Evolutionary conservation across 1,139 yeast genomes (phyloP).

Genomic region (Magnusiomyces sp.): DNA sequence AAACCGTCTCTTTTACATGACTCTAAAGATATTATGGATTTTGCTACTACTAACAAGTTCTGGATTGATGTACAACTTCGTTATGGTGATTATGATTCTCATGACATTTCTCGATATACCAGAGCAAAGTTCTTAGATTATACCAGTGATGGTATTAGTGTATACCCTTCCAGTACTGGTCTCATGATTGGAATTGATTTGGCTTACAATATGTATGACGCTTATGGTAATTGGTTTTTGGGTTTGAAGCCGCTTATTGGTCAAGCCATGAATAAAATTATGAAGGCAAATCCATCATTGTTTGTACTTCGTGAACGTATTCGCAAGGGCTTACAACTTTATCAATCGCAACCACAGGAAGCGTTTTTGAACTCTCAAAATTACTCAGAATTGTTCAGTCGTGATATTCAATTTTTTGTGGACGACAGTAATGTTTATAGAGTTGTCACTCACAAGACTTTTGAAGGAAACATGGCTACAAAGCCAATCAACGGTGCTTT

Average conservation of each 20-base stretch:
- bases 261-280: conserved; percentile 86
- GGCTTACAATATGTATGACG: conserved; percentile 93
- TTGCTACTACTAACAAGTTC: conserved; percentile 55
- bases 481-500: conserved; percentile 92
- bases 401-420: conserved; percentile 72
- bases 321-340: conserved; percentile 85
- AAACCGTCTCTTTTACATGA: conserved; percentile 67
- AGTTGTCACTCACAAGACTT: conserved; percentile 86
- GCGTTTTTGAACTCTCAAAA: conserved; percentile 83
- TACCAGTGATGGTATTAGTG: conserved; percentile 75
- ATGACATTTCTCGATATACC: conserved; percentile 89
- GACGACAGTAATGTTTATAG: conserved; percentile 93
- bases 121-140: conserved; percentile 90
- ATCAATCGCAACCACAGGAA: conserved; percentile 90
- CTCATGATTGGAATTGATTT: conserved; percentile 83
- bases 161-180: conserved; percentile 93
- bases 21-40: conserved; percentile 32
- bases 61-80: conserved; percentile 96
- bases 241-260: conserved; percentile 86
- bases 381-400: conserved; percentile 81
- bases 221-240: conserved; percentile 96
- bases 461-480: conserved; percentile 87
- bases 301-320: conserved; percentile 89
- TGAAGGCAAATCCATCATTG: conserved; percentile 92
- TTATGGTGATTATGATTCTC: conserved; percentile 96